A percentile compares a stretch with the other conserved stretches of the same genome.
Conservation (phyloP, 345 rosid genomes). For the Aethionema arabicum region DNA sequence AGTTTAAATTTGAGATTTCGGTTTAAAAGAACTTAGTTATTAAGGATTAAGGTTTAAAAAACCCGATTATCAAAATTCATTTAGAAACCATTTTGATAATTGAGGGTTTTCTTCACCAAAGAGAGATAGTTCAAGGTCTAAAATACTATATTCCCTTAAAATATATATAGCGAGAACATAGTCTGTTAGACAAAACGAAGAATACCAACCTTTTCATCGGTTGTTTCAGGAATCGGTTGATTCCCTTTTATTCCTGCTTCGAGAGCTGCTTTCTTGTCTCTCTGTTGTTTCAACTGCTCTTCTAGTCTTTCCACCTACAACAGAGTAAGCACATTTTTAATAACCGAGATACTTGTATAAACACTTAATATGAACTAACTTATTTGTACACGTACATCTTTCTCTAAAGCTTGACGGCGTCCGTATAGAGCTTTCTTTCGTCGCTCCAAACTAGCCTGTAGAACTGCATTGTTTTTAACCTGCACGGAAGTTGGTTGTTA, state of each 20-base stretch:
- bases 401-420: constrained; percentile 69
- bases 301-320: constrained; percentile 75
- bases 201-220: constrained; percentile 63
- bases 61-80: no score
- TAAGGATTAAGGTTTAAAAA: no score
- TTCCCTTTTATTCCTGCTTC: constrained; percentile 61
- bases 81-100: no score
- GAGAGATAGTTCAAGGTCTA: no score
- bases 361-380: constrained; percentile 6
- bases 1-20: no score
- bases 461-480: constrained; percentile 62
- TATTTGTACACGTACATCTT: constrained; percentile 56
- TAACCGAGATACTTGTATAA: background rate
- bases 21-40: no score
- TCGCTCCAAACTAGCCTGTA: constrained; percentile 59
- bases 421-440: constrained; percentile 63
- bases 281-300: constrained; percentile 75
- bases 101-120: no score
- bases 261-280: constrained; percentile 56
- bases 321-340: constrained; percentile 23
- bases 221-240: constrained; percentile 35
- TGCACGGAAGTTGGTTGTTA: constrained; percentile 30
- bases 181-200: constrained; percentile 9
- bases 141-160: no score
- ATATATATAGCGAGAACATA: no score